Conservation (phyloP, 176 grass and related monocot genomes). For the Hordeum vulgare region DNA sequence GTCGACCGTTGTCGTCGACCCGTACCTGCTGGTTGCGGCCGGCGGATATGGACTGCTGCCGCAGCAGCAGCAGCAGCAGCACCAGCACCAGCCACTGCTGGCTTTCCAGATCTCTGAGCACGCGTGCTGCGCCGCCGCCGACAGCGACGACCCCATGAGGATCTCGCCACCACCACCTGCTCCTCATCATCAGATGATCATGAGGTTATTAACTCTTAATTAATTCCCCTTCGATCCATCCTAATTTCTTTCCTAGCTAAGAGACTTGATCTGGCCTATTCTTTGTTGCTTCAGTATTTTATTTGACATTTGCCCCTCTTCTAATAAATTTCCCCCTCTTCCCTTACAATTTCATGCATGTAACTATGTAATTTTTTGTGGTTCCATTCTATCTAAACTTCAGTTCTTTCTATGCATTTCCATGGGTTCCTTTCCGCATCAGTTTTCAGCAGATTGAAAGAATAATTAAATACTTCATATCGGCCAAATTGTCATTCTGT, state of each 20-base stretch:
- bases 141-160: slow-evolving; percentile 13
- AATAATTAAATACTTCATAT: not conserved
- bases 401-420: not conserved
- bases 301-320: not conserved
- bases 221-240: not conserved
- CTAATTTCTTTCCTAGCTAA: not conserved
- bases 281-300: not conserved
- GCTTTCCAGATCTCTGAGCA: slow-evolving; percentile 32
- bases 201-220: slow-evolving; percentile 6
- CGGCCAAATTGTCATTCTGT: too few relatives aligned
- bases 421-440: not conserved
- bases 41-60: not conserved
- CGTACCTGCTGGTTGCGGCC: not conserved
- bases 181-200: slow-evolving; percentile 46
- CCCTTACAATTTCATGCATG: not conserved
- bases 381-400: not conserved
- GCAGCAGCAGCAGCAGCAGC: slow-evolving; percentile 1
- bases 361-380: not conserved
- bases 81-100: not conserved
- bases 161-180: slow-evolving; percentile 13
- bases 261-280: not conserved
- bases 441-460: not conserved
- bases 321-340: not conserved
- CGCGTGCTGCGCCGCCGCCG: not conserved
- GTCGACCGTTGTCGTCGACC: not conserved